Base-by-base conservation (phyloP, 805 yeast genomes). In the Torulaspora indica region DNA sequence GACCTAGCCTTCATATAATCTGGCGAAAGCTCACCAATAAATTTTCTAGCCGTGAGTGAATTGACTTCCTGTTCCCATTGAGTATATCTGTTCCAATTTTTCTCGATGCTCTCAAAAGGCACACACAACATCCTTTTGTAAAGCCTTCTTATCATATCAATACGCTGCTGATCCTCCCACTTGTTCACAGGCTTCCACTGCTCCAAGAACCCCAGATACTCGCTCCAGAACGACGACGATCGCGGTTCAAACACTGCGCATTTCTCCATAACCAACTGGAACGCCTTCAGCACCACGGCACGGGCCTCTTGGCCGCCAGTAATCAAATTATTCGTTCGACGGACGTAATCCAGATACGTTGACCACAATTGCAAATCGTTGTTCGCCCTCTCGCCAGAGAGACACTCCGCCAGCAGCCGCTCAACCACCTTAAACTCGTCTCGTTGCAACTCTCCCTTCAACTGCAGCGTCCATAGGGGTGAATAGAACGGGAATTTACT, bases 1-100 rank as follows among this genome's bases (percentile, higher is more conserved):
- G 93, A 76, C 49, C 96, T 74, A 1, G 96, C 90, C 52, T 76
- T 79, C 96, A 91, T 86, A 60, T 89, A 93, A 10, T 79, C 83
- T 3, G 85, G 80, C 9, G 95, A 84, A 48, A 79, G 74, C 54
- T 90, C 97, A 35, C 85, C 81, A 42, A 90, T 81, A 58, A 83
- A 80, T 63, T 86, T 87, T 56, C 95, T 79, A 3, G 96, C 93
- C 3, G 90, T 84, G 14, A 82, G 69, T 28, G 83, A 71, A 57
- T 84, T 85, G 14, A 80, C 67, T 30, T 80, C 82, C 55, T 81
- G 86, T 64, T 91, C 98, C 80, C 93, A 93, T 47, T 74, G 71
- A 17, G 86, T 82, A 64, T 89, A 91, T 40, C 71, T 79, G 46
- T 77, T 71, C 98, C 98, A 91, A 44, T 85, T 70, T 17, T 72